phyloP scores from a whole-genome alignment of 2,329 filamentous ascomycete species.

The Aspergillus novoparasiticus region DNA sequence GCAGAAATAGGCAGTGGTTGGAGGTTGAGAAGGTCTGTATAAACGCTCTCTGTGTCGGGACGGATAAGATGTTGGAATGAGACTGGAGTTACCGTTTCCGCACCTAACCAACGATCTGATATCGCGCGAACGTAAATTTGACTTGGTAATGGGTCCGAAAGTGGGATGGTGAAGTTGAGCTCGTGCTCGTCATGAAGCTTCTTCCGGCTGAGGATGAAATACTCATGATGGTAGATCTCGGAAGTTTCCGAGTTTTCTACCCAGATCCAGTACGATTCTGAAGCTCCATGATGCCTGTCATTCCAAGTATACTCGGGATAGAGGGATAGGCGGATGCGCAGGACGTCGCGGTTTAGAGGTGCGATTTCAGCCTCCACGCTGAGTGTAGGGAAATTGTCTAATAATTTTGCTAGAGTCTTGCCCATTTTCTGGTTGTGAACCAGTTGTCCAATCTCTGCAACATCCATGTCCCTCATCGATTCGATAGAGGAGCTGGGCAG shows the following conservation, averaged over 20 bases:
- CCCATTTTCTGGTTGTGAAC: constrained; percentile 92
- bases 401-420: constrained; percentile 73
- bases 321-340: constrained; percentile 84
- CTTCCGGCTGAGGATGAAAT: constrained; percentile 85
- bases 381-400: constrained; percentile 90
- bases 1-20: constrained; percentile 87
- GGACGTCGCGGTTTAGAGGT: constrained; percentile 88
- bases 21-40: constrained; percentile 88
- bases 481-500: constrained; percentile 74
- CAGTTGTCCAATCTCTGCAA: constrained; percentile 83
- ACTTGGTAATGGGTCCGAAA: constrained; percentile 88
- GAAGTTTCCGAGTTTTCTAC: constrained; percentile 97
- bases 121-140: constrained; percentile 96
- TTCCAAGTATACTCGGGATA: constrained; percentile 94
- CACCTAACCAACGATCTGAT: constrained; percentile 94
- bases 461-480: constrained; percentile 86
- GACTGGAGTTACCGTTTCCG: constrained; percentile 91
- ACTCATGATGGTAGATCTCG: constrained; percentile 97
- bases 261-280: constrained; percentile 98
- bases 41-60: constrained; percentile 95
- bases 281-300: constrained; percentile 87
- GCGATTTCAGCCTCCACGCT: constrained; percentile 92
- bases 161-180: constrained; percentile 93
- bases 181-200: constrained; percentile 97
- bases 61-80: constrained; percentile 98